Percentiles rank a stretch among this genome's conserved stretches.
These are phyloP conservation scores for Epichloe uncinata DNA, from an alignment of 2,329 filamentous ascomycete species.

Conservation along the genomic window DNA sequence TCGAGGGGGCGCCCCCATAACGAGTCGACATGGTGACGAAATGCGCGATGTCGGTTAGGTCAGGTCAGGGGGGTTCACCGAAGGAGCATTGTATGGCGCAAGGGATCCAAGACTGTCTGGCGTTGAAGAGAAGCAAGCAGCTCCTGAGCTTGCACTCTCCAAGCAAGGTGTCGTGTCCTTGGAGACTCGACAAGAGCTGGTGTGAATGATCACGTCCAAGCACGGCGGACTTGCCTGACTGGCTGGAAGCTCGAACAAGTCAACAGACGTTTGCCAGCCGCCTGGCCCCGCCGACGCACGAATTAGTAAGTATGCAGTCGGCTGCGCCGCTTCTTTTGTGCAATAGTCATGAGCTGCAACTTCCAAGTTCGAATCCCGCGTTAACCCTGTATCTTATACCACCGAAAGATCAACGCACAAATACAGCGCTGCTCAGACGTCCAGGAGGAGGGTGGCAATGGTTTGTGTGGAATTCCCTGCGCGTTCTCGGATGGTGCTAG, in stretches of 20 bases:
- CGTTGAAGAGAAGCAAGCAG: background rate
- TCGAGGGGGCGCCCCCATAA: slow-evolving; percentile 27
- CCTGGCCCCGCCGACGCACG: too few species aligned
- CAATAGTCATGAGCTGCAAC: too few species aligned
- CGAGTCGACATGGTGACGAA: slow-evolving; percentile 34
- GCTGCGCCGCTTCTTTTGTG: too few species aligned
- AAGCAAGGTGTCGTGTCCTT: background rate
- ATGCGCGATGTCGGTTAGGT: background rate
- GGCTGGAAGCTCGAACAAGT: background rate
- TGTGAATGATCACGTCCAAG: background rate
- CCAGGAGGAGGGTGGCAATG: too few species aligned
- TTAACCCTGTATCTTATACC: too few species aligned
- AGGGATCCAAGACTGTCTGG: background rate
- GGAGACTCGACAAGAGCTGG: background rate
- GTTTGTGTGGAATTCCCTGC: too few species aligned
- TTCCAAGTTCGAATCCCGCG: too few species aligned
- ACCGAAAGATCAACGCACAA: too few species aligned
- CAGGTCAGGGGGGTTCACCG: background rate
- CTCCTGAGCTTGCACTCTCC: background rate
- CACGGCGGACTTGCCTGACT: background rate
- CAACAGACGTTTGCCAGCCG: background rate
- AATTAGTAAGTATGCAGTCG: too few species aligned
- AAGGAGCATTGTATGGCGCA: slow-evolving; percentile 8
- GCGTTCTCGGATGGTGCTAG: too few species aligned
- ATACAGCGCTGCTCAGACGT: too few species aligned